Evolutionary conservation across 129 eudicot genomes (phyloP), one percentile per base, ranked within the genome.

Genomic region (Chrysanthemum seticuspe): DNA sequence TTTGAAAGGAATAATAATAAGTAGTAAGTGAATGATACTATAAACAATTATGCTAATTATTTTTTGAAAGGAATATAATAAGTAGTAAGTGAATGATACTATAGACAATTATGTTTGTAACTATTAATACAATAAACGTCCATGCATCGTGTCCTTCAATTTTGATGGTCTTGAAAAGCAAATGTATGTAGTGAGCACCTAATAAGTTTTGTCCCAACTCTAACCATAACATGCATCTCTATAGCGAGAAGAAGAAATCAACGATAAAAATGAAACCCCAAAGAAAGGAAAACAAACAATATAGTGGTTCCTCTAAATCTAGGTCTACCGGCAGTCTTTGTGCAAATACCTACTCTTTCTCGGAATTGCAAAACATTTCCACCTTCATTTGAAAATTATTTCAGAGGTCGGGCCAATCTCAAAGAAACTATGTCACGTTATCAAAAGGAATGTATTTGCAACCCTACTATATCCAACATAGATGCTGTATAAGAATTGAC

Each of bases 261-360:
- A 57, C 57, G 47, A 67, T 45, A n/a, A 48, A 13, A 57, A 21
- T 6, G 16, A 55, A 56, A 47, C 57, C 18, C 2, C 44, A 49
- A 54, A 54, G 54, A 13, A 16, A n/a, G 4, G 14, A 62, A 3
- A 34, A 78, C 64, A 36, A 78, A 13, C 63, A 72, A 23, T 73
- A 65, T 65, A 25, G 65, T 69, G 45, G 53, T 51, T 74, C 36
- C 56, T 53, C 29, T 1, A 71, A 62, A 78, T 78, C 82, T 64
- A 78, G 67, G 67, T 65, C 73, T 78, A 72, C 19, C 48, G 29
- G 71, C 76, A 29, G 31, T 56, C 77, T 78, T 50, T 78, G 82
- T 78, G 82, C 74, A 78, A 55, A 54, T 72, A 65, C 73, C 77
- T 63, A 71, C 25, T 70, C 6, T 31, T 68, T 47, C 70, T 54